Conservation (phyloP, 805 yeast species). For the Maudiozyma bulderi region DNA sequence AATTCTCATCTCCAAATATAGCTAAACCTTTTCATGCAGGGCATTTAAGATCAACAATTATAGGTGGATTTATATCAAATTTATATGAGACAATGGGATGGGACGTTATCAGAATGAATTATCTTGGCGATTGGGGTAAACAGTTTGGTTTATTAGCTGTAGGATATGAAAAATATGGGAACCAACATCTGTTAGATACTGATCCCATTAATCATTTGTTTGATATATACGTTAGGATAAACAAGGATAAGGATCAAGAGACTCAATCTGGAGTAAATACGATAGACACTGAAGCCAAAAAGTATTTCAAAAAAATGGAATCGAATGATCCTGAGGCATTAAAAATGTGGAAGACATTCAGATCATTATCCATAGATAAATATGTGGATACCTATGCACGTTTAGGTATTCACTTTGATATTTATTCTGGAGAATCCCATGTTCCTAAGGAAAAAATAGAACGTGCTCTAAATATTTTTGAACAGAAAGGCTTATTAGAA, state of each 20-base stretch:
- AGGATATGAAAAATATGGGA: constrained; percentile 79
- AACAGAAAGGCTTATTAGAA: constrained; percentile 58
- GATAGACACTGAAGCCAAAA: constrained; percentile 77
- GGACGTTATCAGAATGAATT: constrained; percentile 82
- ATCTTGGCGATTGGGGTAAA: constrained; percentile 98
- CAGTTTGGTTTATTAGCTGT: constrained; percentile 94
- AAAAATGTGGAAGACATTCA: constrained; percentile 72
- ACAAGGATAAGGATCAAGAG: constrained; percentile 56
- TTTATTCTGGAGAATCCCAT: constrained; percentile 92
- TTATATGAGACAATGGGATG: constrained; percentile 84
- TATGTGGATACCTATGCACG: constrained; percentile 84
- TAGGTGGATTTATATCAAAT: constrained; percentile 89
- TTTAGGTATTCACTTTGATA: constrained; percentile 78
- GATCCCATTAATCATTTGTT: constrained; percentile 93
- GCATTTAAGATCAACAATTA: constrained; percentile 90
- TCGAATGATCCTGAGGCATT: constrained; percentile 82
- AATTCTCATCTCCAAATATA: constrained; percentile 93
- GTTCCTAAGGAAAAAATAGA: constrained; percentile 68
- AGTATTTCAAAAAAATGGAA: constrained; percentile 82
- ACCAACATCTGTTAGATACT: constrained; percentile 51
- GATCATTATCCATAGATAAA: constrained; percentile 76
- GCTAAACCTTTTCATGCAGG: constrained; percentile 99
- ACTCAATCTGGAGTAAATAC: constrained; percentile 38
- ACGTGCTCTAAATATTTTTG: constrained; percentile 49
- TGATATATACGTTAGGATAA: constrained; percentile 82